These are phyloP conservation scores for Paraphaeosphaeria sporulosa DNA, from an alignment of 2,329 filamentous ascomycete genomes.

Conservation along the genomic window DNA sequence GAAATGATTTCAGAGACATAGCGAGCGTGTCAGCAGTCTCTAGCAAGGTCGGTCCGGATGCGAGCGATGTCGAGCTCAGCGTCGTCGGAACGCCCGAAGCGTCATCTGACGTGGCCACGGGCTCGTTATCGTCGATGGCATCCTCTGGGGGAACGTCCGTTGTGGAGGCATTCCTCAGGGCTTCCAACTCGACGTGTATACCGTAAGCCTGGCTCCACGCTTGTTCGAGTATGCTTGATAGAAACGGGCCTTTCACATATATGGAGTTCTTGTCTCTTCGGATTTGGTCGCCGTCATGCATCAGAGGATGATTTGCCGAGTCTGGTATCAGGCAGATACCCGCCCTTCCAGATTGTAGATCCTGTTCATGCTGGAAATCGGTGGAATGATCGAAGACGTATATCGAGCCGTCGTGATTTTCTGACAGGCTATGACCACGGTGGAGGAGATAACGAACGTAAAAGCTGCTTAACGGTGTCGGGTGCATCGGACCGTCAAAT, in stretches of 20 bases:
- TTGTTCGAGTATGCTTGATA: conserved; percentile 25
- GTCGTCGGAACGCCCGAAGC: not conserved
- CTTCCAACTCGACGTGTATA: conserved; percentile 20
- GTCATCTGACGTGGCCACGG: not conserved
- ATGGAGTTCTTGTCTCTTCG: conserved; percentile 7
- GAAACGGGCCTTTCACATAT: conserved; percentile 10
- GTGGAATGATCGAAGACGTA: conserved; percentile 36
- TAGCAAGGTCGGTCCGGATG: not conserved
- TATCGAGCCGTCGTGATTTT: conserved; percentile 22
- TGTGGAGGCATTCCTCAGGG: conserved; percentile 10
- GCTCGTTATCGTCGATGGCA: not conserved
- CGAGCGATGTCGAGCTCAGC: not conserved
- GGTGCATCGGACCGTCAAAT: conserved; percentile 23
- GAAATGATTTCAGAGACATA: not conserved
- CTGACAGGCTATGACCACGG: conserved; percentile 24
- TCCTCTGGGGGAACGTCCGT: not conserved
- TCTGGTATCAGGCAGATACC: conserved; percentile 35
- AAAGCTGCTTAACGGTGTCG: conserved; percentile 22
- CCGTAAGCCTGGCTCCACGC: conserved; percentile 24
- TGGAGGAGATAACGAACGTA: conserved; percentile 27
- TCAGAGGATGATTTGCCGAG: conserved; percentile 22
- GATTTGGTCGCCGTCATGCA: conserved; percentile 23
- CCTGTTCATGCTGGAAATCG: conserved; percentile 23
- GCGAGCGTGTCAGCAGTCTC: not conserved
- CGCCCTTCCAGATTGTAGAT: conserved; percentile 26